These are phyloP conservation scores for Leishmania braziliensis DNA, from an alignment of 208 protist genomes.

Conservation along the genomic window DNA sequence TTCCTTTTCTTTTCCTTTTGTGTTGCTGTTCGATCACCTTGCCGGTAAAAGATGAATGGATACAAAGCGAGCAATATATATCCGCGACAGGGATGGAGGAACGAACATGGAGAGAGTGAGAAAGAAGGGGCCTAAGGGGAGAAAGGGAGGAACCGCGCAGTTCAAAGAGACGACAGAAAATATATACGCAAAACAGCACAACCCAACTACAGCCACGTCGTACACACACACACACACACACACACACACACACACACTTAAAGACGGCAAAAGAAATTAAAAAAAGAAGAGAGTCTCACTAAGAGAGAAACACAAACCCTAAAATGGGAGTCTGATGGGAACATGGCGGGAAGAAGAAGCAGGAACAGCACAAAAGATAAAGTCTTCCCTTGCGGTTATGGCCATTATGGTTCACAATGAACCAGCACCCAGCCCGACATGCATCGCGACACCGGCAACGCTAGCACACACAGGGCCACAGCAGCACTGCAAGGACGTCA, in stretches of 20 bases:
- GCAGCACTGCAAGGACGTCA: not conserved
- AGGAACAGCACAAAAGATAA: not conserved
- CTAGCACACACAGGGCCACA: not conserved
- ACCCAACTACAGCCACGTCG: not conserved
- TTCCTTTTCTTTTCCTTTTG: not conserved
- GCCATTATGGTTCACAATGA: not conserved
- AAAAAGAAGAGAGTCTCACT: not conserved
- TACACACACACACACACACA: not conserved
- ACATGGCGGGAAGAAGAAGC: not conserved
- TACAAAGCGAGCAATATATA: not conserved
- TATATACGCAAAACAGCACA: not conserved
- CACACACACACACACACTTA: not conserved
- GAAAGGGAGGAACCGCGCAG: not conserved
- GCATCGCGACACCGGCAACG: not conserved
- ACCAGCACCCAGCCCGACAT: not conserved
- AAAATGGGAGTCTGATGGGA: not conserved
- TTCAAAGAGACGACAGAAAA: slow-evolving; percentile 3
- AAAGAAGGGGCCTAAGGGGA: not conserved
- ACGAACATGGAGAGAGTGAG: too few species aligned
- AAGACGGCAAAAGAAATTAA: not conserved
- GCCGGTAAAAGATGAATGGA: not conserved
- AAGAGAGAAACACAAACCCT: not conserved
- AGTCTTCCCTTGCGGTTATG: not conserved
- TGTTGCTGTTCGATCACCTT: not conserved
- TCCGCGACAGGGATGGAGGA: not conserved